phyloP scores from a whole-genome alignment of 1,139 yeast species.

The Pichia sp. region DNA sequence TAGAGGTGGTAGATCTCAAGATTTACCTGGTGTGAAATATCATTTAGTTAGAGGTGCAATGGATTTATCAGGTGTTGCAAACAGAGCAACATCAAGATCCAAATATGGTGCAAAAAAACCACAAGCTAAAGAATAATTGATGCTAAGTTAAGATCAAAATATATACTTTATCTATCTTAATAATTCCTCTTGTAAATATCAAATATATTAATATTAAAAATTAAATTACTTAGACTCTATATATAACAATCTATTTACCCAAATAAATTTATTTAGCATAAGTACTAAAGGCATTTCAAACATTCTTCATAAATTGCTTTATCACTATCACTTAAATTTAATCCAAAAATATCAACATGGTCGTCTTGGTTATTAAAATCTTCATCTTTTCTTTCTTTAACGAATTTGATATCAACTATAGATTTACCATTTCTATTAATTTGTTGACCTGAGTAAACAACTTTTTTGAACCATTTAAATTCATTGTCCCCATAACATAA shows the following conservation, averaged over 20 bases:
- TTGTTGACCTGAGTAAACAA: conserved; percentile 37
- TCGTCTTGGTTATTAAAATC: conserved; percentile 18
- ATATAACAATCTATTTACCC: too few relatives aligned
- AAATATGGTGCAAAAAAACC: conserved; percentile 95
- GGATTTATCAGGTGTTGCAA: conserved; percentile 94
- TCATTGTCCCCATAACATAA: conserved; percentile 74
- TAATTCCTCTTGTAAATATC: conserved; percentile 8
- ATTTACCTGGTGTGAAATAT: conserved; percentile 97
- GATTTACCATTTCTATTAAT: conserved; percentile 32
- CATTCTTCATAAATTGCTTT: conserved; percentile 39
- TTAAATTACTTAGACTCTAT: background rate
- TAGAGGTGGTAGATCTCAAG: conserved; percentile 97
- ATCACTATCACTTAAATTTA: conserved; percentile 27
- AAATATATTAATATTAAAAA: background rate
- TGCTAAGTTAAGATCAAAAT: too few relatives aligned
- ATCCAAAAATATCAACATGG: conserved; percentile 14
- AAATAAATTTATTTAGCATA: too few relatives aligned
- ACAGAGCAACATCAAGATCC: conserved; percentile 82
- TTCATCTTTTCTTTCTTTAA: conserved; percentile 21
- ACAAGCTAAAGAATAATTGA: conserved; percentile 36
- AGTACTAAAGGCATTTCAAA: conserved; percentile 35
- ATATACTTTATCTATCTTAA: too few relatives aligned
- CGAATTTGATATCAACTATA: conserved; percentile 23
- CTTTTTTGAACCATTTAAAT: conserved; percentile 52
- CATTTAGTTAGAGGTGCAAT: conserved; percentile 89